These are phyloP conservation scores for Ophiorrhiza pumila DNA, from an alignment of 257 asterid genomes.

Conservation along the genomic window DNA sequence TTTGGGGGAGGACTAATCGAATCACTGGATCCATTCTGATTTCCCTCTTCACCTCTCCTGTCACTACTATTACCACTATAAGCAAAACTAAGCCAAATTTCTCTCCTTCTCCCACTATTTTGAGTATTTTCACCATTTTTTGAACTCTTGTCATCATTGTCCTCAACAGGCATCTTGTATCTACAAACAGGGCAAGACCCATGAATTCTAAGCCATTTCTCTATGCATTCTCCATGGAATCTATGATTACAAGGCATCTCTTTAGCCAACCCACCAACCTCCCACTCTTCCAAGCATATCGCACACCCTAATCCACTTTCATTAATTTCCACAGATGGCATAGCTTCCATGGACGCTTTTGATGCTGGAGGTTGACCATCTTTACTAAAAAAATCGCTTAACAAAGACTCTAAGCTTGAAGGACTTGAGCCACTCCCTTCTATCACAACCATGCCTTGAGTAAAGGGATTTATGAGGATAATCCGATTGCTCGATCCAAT, in stretches of 20 bases:
- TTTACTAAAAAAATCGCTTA: slow-evolving; percentile 38
- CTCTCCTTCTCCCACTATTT: slow-evolving; percentile 43
- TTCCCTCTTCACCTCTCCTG: slow-evolving; percentile 20
- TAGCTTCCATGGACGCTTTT: slow-evolving; percentile 58
- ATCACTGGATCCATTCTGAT: not conserved
- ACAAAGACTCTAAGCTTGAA: slow-evolving; percentile 28
- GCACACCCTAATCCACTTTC: slow-evolving; percentile 43
- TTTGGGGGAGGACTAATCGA: not conserved
- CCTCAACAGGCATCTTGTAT: slow-evolving; percentile 63
- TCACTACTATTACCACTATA: slow-evolving; percentile 13
- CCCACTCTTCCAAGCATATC: slow-evolving; percentile 72
- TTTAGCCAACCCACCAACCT: slow-evolving; percentile 37
- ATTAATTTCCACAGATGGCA: slow-evolving; percentile 39
- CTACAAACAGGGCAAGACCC: slow-evolving; percentile 88
- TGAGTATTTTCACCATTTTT: slow-evolving; percentile 28
- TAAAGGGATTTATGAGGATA: slow-evolving; percentile 51
- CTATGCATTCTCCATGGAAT: slow-evolving; percentile 58
- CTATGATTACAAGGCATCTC: slow-evolving; percentile 76
- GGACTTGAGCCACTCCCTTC: slow-evolving; percentile 27
- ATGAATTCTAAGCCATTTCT: slow-evolving; percentile 62
- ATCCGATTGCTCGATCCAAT: slow-evolving; percentile 33
- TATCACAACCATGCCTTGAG: slow-evolving; percentile 54
- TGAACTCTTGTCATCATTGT: slow-evolving; percentile 20
- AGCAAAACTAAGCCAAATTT: slow-evolving; percentile 43
- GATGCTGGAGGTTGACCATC: slow-evolving; percentile 70